These are phyloP conservation scores for Leptodermis oblonga DNA, from an alignment of 257 asterid genomes.

Conservation along the genomic window DNA sequence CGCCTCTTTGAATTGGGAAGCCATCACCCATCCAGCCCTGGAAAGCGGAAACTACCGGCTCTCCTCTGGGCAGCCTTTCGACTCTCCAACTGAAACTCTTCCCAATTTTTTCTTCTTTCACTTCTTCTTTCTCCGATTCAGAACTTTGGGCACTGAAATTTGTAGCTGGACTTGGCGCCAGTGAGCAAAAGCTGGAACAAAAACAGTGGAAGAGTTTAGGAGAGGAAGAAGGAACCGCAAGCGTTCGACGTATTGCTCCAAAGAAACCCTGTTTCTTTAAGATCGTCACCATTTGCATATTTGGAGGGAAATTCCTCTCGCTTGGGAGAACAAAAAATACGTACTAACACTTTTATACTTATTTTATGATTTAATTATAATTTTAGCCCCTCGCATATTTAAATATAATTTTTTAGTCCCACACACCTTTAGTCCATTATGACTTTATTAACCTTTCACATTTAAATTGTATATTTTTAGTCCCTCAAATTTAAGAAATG, in stretches of 20 bases:
- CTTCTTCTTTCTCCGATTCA: slow-evolving; percentile 29
- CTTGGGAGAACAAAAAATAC: no score
- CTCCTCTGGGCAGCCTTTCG: slow-evolving; percentile 55
- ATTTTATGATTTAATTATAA: no score
- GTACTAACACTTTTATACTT: no score
- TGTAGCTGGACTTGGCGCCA: slow-evolving; percentile 9
- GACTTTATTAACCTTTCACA: no score
- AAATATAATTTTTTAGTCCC: no score
- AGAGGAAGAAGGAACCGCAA: slow-evolving; percentile 20
- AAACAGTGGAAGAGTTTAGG: slow-evolving; percentile 10
- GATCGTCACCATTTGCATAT: slow-evolving; percentile 36
- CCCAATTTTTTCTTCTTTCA: slow-evolving; percentile 19
- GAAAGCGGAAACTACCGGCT: slow-evolving; percentile 63
- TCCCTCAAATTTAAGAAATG: no score
- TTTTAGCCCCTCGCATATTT: no score
- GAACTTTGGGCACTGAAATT: slow-evolving; percentile 17
- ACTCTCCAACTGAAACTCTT: slow-evolving; percentile 60
- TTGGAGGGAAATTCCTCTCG: slow-evolving; percentile 18
- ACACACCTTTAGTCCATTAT: no score
- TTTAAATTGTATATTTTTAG: no score
- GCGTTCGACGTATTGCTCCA: slow-evolving; percentile 47
- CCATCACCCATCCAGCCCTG: slow-evolving; percentile 98
- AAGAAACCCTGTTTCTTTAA: slow-evolving; percentile 28
- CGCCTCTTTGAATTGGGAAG: slow-evolving; percentile 68
- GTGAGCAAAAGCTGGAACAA: slow-evolving; percentile 36